These are phyloP conservation scores for Wickerhamomyces chambardii DNA, from an alignment of 805 yeast genomes.

Conservation along the genomic window DNA sequence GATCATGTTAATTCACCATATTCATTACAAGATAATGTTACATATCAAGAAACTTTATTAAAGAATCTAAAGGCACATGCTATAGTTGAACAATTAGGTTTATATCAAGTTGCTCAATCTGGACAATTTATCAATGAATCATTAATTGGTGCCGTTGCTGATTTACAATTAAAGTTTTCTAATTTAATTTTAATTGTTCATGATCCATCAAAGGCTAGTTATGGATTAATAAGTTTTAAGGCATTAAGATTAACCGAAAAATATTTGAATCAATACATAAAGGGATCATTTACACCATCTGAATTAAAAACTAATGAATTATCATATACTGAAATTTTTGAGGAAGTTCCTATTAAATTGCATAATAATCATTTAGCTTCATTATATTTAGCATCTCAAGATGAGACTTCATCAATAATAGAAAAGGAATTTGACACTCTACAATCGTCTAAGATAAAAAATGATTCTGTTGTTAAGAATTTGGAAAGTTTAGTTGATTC, in stretches of 20 bases:
- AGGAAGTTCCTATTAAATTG: slow-evolving; percentile 59
- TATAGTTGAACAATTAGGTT: slow-evolving; percentile 69
- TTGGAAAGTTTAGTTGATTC: slow-evolving; percentile 15
- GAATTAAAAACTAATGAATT: slow-evolving; percentile 51
- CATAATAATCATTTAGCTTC: slow-evolving; percentile 63
- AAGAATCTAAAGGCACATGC: slow-evolving; percentile 51
- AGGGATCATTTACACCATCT: slow-evolving; percentile 57
- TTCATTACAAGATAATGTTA: slow-evolving; percentile 49
- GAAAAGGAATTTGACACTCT: not conserved
- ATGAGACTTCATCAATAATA: not conserved
- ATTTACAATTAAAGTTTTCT: slow-evolving; percentile 48
- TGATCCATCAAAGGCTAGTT: slow-evolving; percentile 60
- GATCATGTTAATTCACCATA: slow-evolving; percentile 56
- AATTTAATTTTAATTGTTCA: slow-evolving; percentile 49
- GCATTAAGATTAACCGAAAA: slow-evolving; percentile 60
- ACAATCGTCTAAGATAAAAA: not conserved
- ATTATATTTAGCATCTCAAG: slow-evolving; percentile 28
- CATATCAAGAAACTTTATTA: slow-evolving; percentile 62
- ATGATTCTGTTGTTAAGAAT: slow-evolving; percentile 1
- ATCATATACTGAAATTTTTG: slow-evolving; percentile 56
- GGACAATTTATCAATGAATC: slow-evolving; percentile 63
- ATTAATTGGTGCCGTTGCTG: slow-evolving; percentile 60
- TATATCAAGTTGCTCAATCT: slow-evolving; percentile 65
- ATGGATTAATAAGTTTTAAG: slow-evolving; percentile 53
- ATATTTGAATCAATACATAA: slow-evolving; percentile 41